These are phyloP conservation scores for Actinidia arguta DNA, from an alignment of 179 eudicot genomes.

Conservation along the genomic window DNA sequence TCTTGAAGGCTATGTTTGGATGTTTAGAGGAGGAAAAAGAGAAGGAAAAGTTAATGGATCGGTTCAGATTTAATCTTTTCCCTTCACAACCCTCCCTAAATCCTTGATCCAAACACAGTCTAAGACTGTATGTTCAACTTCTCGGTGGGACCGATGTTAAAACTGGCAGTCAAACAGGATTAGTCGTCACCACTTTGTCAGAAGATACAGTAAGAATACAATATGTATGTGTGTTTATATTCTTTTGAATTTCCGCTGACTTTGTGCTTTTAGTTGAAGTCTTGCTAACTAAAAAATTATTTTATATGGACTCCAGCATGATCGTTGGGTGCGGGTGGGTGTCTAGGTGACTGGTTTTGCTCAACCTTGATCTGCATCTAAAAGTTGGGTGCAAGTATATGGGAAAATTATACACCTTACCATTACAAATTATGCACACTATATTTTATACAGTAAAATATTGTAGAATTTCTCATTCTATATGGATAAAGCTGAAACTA, in stretches of 20 bases:
- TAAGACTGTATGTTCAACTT: slow-evolving; percentile 1
- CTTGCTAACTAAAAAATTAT: not conserved
- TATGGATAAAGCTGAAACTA: not conserved
- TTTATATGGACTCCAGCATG: not conserved
- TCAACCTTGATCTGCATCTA: not conserved
- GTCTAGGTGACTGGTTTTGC: not conserved
- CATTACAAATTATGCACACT: not conserved
- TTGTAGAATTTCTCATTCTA: not conserved
- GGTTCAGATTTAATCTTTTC: no score
- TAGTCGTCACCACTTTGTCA: not conserved
- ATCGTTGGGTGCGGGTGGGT: not conserved
- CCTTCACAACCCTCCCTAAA: no score
- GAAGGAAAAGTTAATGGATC: no score
- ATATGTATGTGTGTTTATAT: not conserved
- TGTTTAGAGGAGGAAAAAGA: no score
- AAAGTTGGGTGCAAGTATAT: not conserved
- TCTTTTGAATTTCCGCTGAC: not conserved
- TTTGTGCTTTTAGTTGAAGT: not conserved
- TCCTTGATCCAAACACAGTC: no score
- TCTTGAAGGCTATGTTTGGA: not conserved
- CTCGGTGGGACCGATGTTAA: not conserved
- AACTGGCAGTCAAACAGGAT: not conserved
- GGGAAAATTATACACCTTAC: not conserved
- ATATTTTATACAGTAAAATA: not conserved
- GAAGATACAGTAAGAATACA: no score